Conservation (phyloP, 1,284 basidiomycete species). For the Inonotus hispidus region DNA sequence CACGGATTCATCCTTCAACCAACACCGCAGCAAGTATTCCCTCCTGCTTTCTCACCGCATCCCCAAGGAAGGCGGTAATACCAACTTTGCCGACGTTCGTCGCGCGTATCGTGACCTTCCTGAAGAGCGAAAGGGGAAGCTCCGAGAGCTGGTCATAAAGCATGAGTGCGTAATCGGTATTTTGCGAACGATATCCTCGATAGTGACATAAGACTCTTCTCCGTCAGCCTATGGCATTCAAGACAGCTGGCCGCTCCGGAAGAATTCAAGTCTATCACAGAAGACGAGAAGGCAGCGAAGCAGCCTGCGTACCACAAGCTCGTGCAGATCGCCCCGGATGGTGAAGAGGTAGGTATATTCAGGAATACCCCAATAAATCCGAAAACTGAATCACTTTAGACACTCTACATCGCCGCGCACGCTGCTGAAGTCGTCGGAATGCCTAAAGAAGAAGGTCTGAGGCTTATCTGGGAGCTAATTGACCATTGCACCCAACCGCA, state of each 20-base stretch:
- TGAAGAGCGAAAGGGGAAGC: conserved; percentile 24
- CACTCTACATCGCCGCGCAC: conserved; percentile 28
- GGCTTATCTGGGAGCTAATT: conserved; percentile 26
- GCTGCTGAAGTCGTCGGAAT: conserved; percentile 24
- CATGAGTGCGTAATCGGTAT: conserved; percentile 19
- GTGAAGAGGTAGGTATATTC: conserved; percentile 18
- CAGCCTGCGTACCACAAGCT: conserved; percentile 25
- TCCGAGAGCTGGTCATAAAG: conserved; percentile 26
- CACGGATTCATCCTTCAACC: conserved; percentile 27
- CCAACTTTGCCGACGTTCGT: conserved; percentile 28
- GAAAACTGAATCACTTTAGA: conserved; percentile 5
- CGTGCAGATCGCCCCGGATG: conserved; percentile 25
- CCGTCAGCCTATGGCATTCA: conserved; percentile 21
- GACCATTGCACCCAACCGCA: conserved; percentile 25
- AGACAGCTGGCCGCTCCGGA: conserved; percentile 24
- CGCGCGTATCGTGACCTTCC: conserved; percentile 24
- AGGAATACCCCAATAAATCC: neutral
- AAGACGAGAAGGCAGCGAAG: conserved; percentile 22
- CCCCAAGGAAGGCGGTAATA: conserved; percentile 26
- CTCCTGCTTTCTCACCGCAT: conserved; percentile 27
- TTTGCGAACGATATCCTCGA: too few species aligned
- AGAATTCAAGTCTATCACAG: conserved; percentile 23
- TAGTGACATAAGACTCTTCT: too few species aligned
- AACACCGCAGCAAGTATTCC: conserved; percentile 25
- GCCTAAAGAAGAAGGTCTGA: conserved; percentile 24